Conservation (phyloP, 306 rosid species). For the Castanopsis chinensis region DNA sequence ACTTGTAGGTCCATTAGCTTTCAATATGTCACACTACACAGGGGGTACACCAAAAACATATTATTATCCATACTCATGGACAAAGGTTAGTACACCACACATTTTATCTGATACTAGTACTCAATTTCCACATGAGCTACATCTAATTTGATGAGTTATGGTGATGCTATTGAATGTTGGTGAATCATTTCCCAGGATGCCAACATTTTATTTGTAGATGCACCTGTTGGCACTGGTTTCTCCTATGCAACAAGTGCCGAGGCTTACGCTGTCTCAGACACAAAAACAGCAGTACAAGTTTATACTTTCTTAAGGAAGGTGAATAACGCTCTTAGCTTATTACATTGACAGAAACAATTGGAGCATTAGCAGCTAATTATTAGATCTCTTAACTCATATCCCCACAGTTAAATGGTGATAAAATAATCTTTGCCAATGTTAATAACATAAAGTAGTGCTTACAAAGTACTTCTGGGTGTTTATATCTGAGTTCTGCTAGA, state of each 20-base stretch:
- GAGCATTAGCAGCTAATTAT: too few species aligned
- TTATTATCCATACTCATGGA: conserved; percentile 20
- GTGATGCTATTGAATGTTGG: background rate
- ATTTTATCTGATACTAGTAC: background rate
- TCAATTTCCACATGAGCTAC: background rate
- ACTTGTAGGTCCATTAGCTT: conserved; percentile 24
- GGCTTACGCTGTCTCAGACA: conserved; percentile 8
- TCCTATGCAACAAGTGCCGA: conserved; percentile 13
- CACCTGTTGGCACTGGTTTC: conserved; percentile 29
- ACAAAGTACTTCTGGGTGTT: too few species aligned
- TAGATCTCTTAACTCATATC: too few species aligned
- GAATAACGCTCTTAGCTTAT: background rate
- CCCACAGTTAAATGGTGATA: too few species aligned
- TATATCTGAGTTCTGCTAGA: too few species aligned
- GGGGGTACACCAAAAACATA: conserved; percentile 9
- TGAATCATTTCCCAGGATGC: background rate
- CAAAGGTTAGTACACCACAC: background rate
- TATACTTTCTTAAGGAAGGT: conserved; percentile 14
- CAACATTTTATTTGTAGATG: conserved; percentile 23
- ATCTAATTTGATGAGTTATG: background rate
- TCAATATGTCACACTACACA: background rate
- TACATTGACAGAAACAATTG: too few species aligned
- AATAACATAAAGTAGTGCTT: too few species aligned
- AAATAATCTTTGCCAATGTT: too few species aligned
- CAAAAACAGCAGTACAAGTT: conserved; percentile 7